Conservation (phyloP, 768 basidiomycete genomes). For the Leucogyrophana mollusca region DNA sequence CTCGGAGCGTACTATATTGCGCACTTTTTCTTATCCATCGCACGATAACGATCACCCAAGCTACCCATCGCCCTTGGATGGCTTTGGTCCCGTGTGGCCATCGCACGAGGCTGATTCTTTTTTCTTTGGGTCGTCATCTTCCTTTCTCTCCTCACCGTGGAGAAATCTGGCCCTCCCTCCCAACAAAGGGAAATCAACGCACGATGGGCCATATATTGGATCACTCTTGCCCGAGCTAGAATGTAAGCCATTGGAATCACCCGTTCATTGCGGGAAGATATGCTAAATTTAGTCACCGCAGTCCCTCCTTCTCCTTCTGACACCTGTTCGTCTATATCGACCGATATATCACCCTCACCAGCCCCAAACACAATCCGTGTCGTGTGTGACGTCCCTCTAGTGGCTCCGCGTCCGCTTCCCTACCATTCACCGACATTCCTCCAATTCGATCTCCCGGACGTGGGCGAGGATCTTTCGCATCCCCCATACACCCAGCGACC, state of each 20-base stretch:
- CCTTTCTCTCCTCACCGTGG: slow-evolving; percentile 8
- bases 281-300: slow-evolving; percentile 15
- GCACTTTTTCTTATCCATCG: slow-evolving; percentile 1
- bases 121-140: slow-evolving; percentile 15
- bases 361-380: slow-evolving; percentile 38
- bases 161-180: neutral
- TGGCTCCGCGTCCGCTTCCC: slow-evolving; percentile 67
- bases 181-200: neutral
- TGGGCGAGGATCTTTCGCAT: slow-evolving; percentile 68
- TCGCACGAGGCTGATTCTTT: slow-evolving; percentile 9
- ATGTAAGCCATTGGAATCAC: slow-evolving; percentile 18
- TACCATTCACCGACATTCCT: slow-evolving; percentile 71
- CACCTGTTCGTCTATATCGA: slow-evolving; percentile 26
- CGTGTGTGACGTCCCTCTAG: slow-evolving; percentile 65
- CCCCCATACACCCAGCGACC: slow-evolving; percentile 61
- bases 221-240: slow-evolving; percentile 20
- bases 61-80: slow-evolving; percentile 23
- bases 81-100: slow-evolving; percentile 7
- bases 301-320: slow-evolving; percentile 46
- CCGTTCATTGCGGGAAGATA: neutral
- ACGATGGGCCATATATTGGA: slow-evolving; percentile 1
- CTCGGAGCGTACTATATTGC: neutral
- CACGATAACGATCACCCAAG: neutral
- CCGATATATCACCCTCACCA: slow-evolving; percentile 25
- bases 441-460: slow-evolving; percentile 64